phyloP scores from a whole-genome alignment of 208 protist species.

The Porcisia hertigi region DNA sequence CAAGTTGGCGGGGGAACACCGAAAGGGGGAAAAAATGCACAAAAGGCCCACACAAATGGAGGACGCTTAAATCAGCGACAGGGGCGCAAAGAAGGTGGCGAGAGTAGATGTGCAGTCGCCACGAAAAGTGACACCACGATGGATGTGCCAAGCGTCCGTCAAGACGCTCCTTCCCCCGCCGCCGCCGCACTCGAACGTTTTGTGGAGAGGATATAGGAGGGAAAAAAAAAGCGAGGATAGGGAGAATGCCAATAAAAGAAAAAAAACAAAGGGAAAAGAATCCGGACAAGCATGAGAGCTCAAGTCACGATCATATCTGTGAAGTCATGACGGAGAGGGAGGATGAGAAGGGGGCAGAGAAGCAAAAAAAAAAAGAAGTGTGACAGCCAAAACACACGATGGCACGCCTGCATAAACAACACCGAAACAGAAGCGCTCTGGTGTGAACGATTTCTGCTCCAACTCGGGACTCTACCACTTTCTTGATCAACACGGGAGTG shows the following conservation, averaged over 20 bases:
- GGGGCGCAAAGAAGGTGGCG: not conserved
- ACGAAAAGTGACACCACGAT: not conserved
- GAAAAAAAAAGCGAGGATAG: conserved; percentile 1
- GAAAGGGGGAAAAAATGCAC: not conserved
- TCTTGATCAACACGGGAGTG: too few species aligned
- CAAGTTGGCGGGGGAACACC: not conserved
- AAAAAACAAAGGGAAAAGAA: not conserved
- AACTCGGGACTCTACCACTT: too few species aligned
- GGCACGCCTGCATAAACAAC: not conserved
- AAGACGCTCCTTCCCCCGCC: not conserved
- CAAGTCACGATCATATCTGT: too few species aligned
- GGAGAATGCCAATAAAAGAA: too few species aligned
- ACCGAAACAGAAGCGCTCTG: not conserved
- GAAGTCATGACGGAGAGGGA: too few species aligned
- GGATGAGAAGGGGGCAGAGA: not conserved
- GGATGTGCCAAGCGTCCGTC: too few species aligned
- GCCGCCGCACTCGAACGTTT: not conserved
- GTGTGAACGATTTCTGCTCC: too few species aligned
- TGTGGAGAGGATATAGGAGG: not conserved
- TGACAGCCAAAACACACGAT: not conserved
- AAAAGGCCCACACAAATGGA: not conserved
- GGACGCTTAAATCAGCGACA: not conserved
- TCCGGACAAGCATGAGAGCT: not conserved
- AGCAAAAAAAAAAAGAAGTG: not conserved
- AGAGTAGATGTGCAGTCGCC: too few species aligned